Base-by-base conservation (phyloP, 106 monocot species). In the Platanthera guangdongensis region DNA sequence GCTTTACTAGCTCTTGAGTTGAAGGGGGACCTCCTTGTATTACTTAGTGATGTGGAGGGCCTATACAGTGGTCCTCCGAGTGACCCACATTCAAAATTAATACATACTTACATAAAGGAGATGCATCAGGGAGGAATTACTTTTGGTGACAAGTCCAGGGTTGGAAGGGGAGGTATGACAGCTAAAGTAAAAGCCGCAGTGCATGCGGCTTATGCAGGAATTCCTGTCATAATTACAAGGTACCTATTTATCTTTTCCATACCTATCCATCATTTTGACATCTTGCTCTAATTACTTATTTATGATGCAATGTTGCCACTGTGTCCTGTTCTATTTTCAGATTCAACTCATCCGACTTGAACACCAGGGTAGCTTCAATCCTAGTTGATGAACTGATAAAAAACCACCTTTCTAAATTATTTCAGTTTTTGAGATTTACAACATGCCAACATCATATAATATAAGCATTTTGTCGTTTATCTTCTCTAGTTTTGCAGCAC, bases 31-130 rank as follows among this genome's bases (percentile, higher is more conserved):
- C 90, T 99, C 63, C 94, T 99, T 79, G 71, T 99, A 85, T 75
- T 99, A 65, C 83, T 99, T 39, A 94, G 99, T 87, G 99, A 99
- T 78, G 99, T 99, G 71, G 94, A 92, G n/a, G 94, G 94, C 5
- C 85, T 99, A n/a, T 99, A 92, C 50, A 94, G 85, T 76, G 94
- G 94, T 76, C 99, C 94, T 75, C 99, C 99, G 19, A 78, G 90
- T 73, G 99, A 94, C 51, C 86, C 89, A 30, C 51, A 82, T 63
- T 99, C 94, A 74, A 88, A 90, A 78, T 77, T 99, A 1, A 94
- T 99, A 73, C 86, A 99, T 69, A 99, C 99, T 7, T 99, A 99
- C 71, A 71, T 92, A 15, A 90, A 92, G 72, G 92, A 90, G 81
- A 86, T 72, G 30, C 94, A 99, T 84, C 89, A 99, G 8, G 79